Evolutionary conservation across 2,329 filamentous ascomycete genomes (phyloP).

Genomic region (Aspergillus sp.): DNA sequence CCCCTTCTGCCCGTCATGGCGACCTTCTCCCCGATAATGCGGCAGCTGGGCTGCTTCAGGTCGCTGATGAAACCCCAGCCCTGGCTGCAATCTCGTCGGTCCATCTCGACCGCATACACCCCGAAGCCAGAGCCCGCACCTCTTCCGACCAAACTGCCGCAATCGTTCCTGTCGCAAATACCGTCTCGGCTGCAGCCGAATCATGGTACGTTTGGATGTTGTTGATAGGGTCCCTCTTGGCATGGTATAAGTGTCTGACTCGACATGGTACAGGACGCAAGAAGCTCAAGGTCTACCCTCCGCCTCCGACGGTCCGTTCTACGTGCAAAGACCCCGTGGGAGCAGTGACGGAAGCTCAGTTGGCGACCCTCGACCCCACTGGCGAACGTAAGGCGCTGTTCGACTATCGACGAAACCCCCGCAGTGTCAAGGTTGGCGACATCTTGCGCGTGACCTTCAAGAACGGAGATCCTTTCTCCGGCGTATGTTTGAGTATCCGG

Average conservation of each 20-base stretch:
- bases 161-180: conserved; percentile 43
- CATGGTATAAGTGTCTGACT: background rate
- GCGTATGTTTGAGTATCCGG: conserved; percentile 83
- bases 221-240: background rate
- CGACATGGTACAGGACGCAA: conserved; percentile 36
- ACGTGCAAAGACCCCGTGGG: conserved; percentile 62
- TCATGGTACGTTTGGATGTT: conserved; percentile 27
- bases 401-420: conserved; percentile 66
- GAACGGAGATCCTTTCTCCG: conserved; percentile 83
- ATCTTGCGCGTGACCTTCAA: conserved; percentile 85
- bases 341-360: conserved; percentile 65
- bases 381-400: conserved; percentile 82
- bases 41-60: conserved; percentile 71
- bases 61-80: conserved; percentile 54
- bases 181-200: conserved; percentile 37
- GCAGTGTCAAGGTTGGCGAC: conserved; percentile 80
- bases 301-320: conserved; percentile 33
- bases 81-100: conserved; percentile 55
- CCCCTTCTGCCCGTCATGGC: conserved; percentile 54
- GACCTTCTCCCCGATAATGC: conserved; percentile 53
- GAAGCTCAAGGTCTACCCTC: conserved; percentile 54
- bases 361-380: conserved; percentile 75
- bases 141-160: conserved; percentile 41
- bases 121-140: conserved; percentile 39
- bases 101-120: conserved; percentile 51